Percentiles rank a stretch among this genome's conserved stretches.
phyloP scores from a whole-genome alignment of 768 basidiomycete genomes.

The Pleurotus tuber-regium region DNA sequence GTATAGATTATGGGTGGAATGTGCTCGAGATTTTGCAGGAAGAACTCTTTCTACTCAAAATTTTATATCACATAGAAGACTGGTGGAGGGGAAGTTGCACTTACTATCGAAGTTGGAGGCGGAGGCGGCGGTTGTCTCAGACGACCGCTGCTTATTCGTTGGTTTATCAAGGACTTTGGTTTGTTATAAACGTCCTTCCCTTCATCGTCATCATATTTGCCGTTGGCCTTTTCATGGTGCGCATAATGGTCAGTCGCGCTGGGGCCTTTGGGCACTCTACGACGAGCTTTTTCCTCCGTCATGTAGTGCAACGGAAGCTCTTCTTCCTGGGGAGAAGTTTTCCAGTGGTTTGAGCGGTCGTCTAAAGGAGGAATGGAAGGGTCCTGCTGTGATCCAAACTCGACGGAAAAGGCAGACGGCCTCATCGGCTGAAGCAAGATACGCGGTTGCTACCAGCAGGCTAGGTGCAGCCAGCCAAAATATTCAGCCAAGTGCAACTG shows the following conservation, averaged over 20 bases:
- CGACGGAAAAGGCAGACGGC: constrained; percentile 65
- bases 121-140: constrained; percentile 59
- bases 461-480: not conserved
- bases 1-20: constrained; percentile 85
- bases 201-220: constrained; percentile 38
- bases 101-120: constrained; percentile 62
- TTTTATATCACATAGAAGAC: constrained; percentile 12
- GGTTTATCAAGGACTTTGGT: constrained; percentile 31
- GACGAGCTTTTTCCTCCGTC: constrained; percentile 66
- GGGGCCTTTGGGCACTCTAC: constrained; percentile 34
- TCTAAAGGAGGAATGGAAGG: constrained; percentile 49
- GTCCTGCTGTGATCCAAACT: constrained; percentile 60
- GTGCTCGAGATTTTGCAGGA: constrained; percentile 77
- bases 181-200: constrained; percentile 55
- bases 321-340: constrained; percentile 29
- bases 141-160: constrained; percentile 54
- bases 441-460: constrained; percentile 3
- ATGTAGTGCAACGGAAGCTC: constrained; percentile 51
- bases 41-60: constrained; percentile 61
- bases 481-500: not conserved
- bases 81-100: constrained; percentile 19
- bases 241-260: constrained; percentile 4
- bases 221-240: constrained; percentile 5
- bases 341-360: constrained; percentile 43
- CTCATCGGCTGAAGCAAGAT: constrained; percentile 43